phyloP scores from a whole-genome alignment of 495 filamentous ascomycete species.

The Tuber borchii region DNA sequence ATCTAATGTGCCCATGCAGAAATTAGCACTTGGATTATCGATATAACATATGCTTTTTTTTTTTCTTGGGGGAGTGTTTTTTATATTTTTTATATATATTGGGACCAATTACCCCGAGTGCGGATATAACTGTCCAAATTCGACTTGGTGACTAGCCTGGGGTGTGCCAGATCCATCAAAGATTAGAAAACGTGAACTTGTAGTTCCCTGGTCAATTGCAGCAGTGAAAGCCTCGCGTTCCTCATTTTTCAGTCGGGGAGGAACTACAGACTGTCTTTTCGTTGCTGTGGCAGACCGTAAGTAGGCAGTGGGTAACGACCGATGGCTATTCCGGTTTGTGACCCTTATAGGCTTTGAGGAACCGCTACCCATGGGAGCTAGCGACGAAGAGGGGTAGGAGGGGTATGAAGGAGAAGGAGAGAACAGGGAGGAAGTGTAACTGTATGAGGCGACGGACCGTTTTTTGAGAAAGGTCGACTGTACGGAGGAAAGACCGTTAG shows the following conservation, averaged over 20 bases:
- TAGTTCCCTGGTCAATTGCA: constrained; percentile 87
- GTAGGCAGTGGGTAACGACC: constrained; percentile 26
- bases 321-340: constrained; percentile 24
- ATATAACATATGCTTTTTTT: constrained; percentile 1
- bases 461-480: background rate
- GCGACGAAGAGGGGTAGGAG: background rate
- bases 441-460: background rate
- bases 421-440: background rate
- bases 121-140: constrained; percentile 84
- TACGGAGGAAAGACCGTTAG: background rate
- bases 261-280: constrained; percentile 7
- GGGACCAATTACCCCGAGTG: constrained; percentile 68
- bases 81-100: background rate
- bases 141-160: constrained; percentile 80
- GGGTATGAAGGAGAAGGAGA: background rate
- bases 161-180: constrained; percentile 76
- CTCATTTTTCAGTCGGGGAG: constrained; percentile 18
- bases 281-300: constrained; percentile 17
- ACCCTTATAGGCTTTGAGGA: constrained; percentile 30
- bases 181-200: constrained; percentile 85
- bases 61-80: background rate
- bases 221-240: constrained; percentile 52
- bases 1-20: constrained; percentile 50
- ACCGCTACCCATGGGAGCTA: constrained; percentile 33
- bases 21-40: constrained; percentile 19